A percentile compares a stretch with the other conserved stretches of the same genome.
phyloP scores from a whole-genome alignment of 768 basidiomycete genomes.

The Psilocybe subaeruginosa region DNA sequence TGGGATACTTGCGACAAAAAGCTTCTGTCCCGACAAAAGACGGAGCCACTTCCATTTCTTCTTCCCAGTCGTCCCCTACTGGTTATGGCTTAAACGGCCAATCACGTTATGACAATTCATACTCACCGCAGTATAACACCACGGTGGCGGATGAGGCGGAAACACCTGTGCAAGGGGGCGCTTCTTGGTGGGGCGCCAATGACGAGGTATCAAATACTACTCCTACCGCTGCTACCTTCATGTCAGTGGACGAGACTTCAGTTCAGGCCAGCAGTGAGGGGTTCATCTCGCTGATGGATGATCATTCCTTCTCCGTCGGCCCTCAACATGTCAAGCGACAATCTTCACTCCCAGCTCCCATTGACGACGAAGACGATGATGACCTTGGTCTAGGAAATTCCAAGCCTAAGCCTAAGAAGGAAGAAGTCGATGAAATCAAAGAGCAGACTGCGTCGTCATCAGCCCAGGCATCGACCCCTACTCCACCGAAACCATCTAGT shows the following conservation, averaged over 20 bases:
- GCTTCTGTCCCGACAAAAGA: conserved; percentile 54
- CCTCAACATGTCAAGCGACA: conserved; percentile 24
- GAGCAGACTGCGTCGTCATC: conserved; percentile 11
- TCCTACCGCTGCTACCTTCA: conserved; percentile 72
- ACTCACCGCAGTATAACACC: conserved; percentile 9
- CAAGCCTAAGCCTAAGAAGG: conserved; percentile 40
- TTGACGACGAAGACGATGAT: conserved; percentile 71
- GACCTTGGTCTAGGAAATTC: conserved; percentile 92
- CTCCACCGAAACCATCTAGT: conserved; percentile 24
- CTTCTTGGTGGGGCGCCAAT: conserved; percentile 65
- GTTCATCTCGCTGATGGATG: conserved; percentile 86
- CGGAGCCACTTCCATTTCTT: conserved; percentile 51
- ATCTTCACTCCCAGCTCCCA: conserved; percentile 11
- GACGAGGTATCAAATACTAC: conserved; percentile 43
- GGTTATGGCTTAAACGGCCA: conserved; percentile 38
- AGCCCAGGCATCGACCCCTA: conserved; percentile 15
- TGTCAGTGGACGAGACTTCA: conserved; percentile 48
- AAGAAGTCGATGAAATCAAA: conserved; percentile 29
- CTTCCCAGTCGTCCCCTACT: conserved; percentile 27
- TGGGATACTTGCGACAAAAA: conserved; percentile 68
- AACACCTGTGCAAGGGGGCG: conserved; percentile 42
- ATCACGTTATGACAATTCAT: conserved; percentile 10
- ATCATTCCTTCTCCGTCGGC: conserved; percentile 43
- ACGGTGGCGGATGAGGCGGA: conserved; percentile 30
- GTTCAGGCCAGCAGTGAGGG: conserved; percentile 51